A percentile compares a stretch with the other conserved stretches of the same genome.
These are phyloP conservation scores for Salix brachista DNA, from an alignment of 345 rosid genomes.

Conservation along the genomic window DNA sequence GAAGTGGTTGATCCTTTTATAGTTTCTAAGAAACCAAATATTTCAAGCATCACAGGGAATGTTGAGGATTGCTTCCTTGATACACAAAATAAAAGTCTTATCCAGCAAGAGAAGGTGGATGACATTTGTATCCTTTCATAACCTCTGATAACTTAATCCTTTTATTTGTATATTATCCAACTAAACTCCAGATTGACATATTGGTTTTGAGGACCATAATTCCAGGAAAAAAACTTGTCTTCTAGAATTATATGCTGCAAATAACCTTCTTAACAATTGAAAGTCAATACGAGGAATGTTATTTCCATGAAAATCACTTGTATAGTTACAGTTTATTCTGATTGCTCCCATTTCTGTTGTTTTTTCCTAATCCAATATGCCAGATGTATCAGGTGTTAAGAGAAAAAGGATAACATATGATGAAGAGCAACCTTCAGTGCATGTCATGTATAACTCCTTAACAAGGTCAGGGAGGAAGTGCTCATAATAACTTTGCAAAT, in stretches of 20 bases:
- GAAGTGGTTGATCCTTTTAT: slow-evolving; percentile 32
- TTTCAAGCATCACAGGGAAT: slow-evolving; percentile 19
- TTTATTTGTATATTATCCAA: slow-evolving; percentile 5
- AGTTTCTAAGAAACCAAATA: slow-evolving; percentile 34
- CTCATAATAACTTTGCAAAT: slow-evolving; percentile 1
- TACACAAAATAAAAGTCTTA: slow-evolving; percentile 23
- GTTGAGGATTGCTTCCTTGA: slow-evolving; percentile 30
- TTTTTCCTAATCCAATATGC: slow-evolving; percentile 46
- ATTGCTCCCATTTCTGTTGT: slow-evolving; percentile 13
- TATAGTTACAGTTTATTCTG: background rate
- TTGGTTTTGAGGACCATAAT: background rate
- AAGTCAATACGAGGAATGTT: background rate
- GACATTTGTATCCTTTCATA: slow-evolving; percentile 59
- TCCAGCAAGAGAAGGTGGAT: slow-evolving; percentile 29
- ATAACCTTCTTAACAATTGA: background rate
- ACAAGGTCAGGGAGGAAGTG: slow-evolving; percentile 59
- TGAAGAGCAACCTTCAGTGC: slow-evolving; percentile 69
- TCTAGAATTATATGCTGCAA: background rate
- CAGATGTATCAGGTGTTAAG: slow-evolving; percentile 68
- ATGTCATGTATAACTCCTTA: slow-evolving; percentile 58
- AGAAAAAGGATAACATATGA: slow-evolving; percentile 49
- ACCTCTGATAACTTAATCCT: slow-evolving; percentile 3
- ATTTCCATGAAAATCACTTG: background rate
- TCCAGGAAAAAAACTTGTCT: background rate
- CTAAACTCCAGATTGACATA: background rate